Evolutionary conservation across 2,329 filamentous ascomycete genomes (phyloP), one percentile per base, ranked within the genome.

Genomic region (Cytospora piceae): DNA sequence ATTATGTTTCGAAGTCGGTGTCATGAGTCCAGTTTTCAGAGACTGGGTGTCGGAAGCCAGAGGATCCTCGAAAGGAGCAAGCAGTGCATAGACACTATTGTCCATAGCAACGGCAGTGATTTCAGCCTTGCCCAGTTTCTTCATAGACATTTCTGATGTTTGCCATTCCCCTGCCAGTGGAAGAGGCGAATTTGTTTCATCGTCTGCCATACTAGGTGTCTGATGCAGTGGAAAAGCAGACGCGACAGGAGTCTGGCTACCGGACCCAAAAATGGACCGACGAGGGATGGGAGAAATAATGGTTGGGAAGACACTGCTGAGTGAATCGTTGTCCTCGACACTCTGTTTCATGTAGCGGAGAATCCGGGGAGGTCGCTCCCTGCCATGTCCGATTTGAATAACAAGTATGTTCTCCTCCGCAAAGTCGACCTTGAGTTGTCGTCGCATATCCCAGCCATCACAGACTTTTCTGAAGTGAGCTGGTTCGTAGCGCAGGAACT

Each of bases 391-490:
- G 72, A 90, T 90, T 39, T 87, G 83, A 56, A 97, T 83, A 3
- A 96, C 84, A 31, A 96, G 82, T 49, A 96, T 80, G 20, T 83
- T 84, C 76, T 97, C 94, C 24, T 87, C 88, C 51, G 90, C 90
- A 77, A 97, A 98, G 74, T 99, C 95, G 2, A 97, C 92, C 72
- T 95, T 90, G 3, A 98, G 80, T 68, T 82, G 88, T 67, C 93
- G 87, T 61, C 88, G 88, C 94, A 98, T 98, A 73, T 98, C 92
- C 94, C 95, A 98, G 2, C 91, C 90, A 65, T 90, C 80, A 73
- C 91, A 98, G 1, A 87, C 81, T 72, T 88, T 89, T 27, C 89
- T 87, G 75, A 96, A 96, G 71, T 96, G 87, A 51, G 87, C 85
- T 4, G 94, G 94, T 70, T 87, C 89, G 71, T 90, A 87, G 0